Evolutionary conservation across 495 filamentous ascomycete species (phyloP).

Genomic region (Evernia prunastri): DNA sequence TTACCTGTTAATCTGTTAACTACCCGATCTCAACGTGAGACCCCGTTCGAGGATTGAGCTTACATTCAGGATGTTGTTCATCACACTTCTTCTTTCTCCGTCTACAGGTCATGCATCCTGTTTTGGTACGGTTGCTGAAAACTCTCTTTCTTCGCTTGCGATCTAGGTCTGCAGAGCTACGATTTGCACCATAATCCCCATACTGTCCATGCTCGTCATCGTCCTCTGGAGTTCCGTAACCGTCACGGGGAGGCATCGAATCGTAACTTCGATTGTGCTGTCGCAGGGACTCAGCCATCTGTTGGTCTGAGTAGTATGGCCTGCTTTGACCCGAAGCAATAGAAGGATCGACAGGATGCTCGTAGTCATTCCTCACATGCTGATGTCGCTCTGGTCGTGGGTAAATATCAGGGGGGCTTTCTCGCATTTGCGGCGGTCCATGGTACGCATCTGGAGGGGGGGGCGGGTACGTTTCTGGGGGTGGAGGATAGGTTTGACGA

Average conservation of each 20-base stretch:
- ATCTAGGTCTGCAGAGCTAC: conserved; percentile 50
- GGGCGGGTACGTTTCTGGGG: conserved; percentile 20
- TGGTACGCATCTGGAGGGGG: conserved; percentile 22
- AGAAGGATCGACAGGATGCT: conserved; percentile 23
- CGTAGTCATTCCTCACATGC: conserved; percentile 26
- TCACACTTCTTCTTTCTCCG: conserved; percentile 98
- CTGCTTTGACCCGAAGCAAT: conserved; percentile 22
- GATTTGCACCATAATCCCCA: conserved; percentile 36
- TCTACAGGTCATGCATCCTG: conserved; percentile 92
- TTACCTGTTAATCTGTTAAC: conserved; percentile 51
- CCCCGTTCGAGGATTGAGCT: conserved; percentile 24
- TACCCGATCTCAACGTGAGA: neutral
- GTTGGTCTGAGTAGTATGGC: conserved; percentile 46
- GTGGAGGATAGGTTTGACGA: conserved; percentile 27
- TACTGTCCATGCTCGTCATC: conserved; percentile 36
- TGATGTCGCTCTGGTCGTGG: conserved; percentile 24
- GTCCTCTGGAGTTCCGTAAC: conserved; percentile 33
- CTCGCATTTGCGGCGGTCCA: conserved; percentile 20
- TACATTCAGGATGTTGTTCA: conserved; percentile 89
- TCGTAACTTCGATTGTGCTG: conserved; percentile 43
- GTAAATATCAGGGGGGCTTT: conserved; percentile 21
- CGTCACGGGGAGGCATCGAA: conserved; percentile 30
- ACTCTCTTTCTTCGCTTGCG: conserved; percentile 76
- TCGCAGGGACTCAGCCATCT: conserved; percentile 37
- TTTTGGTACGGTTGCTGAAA: conserved; percentile 96